Evolutionary conservation across 768 basidiomycete genomes (phyloP).

Genomic region (Mycena indigotica): DNA sequence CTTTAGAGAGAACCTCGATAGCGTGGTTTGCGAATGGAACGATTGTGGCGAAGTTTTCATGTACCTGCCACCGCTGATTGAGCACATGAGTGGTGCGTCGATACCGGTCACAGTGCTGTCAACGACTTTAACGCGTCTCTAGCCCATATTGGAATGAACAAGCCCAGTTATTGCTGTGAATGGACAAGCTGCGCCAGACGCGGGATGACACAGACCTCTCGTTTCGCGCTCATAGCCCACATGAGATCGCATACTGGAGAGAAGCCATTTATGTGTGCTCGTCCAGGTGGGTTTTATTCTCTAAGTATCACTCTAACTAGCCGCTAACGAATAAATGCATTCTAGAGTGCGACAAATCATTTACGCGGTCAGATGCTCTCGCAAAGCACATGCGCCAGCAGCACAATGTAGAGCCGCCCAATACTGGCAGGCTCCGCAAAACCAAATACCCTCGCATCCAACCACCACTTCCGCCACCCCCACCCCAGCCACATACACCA

Average conservation of each 20-base stretch:
- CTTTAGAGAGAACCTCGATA: slow-evolving; percentile 46
- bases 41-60: slow-evolving; percentile 76
- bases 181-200: slow-evolving; percentile 82
- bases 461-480: slow-evolving; percentile 47
- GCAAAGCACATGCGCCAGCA: slow-evolving; percentile 91
- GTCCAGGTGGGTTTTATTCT: slow-evolving; percentile 59
- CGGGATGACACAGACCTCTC: slow-evolving; percentile 82
- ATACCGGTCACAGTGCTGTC: neutral
- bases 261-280: slow-evolving; percentile 84
- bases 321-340: slow-evolving; percentile 9
- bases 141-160: slow-evolving; percentile 85
- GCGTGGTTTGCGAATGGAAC: slow-evolving; percentile 82
- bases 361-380: slow-evolving; percentile 92
- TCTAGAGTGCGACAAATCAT: slow-evolving; percentile 90
- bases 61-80: slow-evolving; percentile 73
- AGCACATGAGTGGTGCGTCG: slow-evolving; percentile 75
- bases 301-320: neutral
- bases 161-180: slow-evolving; percentile 86
- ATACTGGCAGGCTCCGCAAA: slow-evolving; percentile 67
- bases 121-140: slow-evolving; percentile 12
- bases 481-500: neutral
- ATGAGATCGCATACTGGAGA: slow-evolving; percentile 93
- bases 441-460: slow-evolving; percentile 27
- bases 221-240: slow-evolving; percentile 90
- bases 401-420: slow-evolving; percentile 75